Conservation (phyloP, 2,329 filamentous ascomycete genomes). For the Penicillium sp. region DNA sequence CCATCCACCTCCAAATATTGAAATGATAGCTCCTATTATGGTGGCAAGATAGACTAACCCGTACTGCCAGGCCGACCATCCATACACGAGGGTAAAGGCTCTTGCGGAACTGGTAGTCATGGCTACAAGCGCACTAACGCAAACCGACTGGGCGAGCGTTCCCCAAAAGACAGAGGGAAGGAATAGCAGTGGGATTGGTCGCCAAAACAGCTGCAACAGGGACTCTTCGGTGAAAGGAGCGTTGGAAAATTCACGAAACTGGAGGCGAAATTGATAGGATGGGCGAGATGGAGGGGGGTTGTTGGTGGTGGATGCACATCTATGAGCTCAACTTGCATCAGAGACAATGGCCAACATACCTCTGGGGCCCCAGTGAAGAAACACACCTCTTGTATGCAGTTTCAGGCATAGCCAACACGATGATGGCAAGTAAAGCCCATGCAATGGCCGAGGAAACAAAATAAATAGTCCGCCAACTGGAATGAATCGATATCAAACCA, state of each 20-base stretch:
- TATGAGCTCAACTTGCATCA: neutral
- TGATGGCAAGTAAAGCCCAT: neutral
- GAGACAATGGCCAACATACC: neutral
- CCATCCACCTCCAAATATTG: slow-evolving; percentile 48
- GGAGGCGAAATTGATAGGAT: neutral
- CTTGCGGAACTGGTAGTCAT: neutral
- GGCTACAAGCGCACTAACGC: neutral
- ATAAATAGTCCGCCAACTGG: neutral
- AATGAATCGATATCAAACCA: neutral
- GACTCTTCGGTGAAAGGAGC: slow-evolving; percentile 49
- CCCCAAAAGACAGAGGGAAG: slow-evolving; percentile 49
- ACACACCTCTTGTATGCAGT: neutral
- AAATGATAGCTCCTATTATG: neutral
- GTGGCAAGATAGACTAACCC: neutral
- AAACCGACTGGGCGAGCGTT: neutral
- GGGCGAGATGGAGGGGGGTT: neutral
- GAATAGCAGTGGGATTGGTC: slow-evolving; percentile 53
- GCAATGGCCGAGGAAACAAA: neutral
- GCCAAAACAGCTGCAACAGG: slow-evolving; percentile 50
- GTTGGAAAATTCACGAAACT: slow-evolving; percentile 20
- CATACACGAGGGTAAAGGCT: neutral
- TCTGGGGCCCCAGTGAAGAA: neutral
- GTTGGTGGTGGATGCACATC: neutral
- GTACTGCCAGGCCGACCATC: neutral
- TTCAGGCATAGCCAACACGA: neutral